Percentiles rank a stretch among this genome's conserved stretches.
phyloP scores from a whole-genome alignment of 805 yeast genomes.

The Pichia californica region DNA sequence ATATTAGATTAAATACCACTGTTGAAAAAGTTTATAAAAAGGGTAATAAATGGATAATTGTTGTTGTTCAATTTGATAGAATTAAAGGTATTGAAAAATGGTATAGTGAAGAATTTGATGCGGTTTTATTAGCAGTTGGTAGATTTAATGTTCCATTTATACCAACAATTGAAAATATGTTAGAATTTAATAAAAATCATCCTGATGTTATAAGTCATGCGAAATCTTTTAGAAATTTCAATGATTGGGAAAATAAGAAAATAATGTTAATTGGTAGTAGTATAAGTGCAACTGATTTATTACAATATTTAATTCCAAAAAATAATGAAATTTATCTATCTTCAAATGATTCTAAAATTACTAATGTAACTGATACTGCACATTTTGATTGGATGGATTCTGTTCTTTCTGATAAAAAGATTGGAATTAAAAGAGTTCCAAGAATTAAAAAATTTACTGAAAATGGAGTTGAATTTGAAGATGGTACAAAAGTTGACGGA shows the following conservation, averaged over 20 bases:
- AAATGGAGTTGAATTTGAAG: conserved; percentile 26
- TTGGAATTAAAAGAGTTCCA: conserved; percentile 29
- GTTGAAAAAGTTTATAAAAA: conserved; percentile 26
- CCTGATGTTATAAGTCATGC: conserved; percentile 26
- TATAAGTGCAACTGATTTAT: conserved; percentile 61
- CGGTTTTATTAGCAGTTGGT: conserved; percentile 35
- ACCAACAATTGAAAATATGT: conserved; percentile 32
- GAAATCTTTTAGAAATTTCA: conserved; percentile 26
- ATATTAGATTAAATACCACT: conserved; percentile 29
- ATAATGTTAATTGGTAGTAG: conserved; percentile 34
- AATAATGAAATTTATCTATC: conserved; percentile 3
- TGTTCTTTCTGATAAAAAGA: conserved; percentile 26
- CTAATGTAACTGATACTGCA: not conserved
- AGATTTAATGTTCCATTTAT: conserved; percentile 35
- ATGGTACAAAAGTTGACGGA: conserved; percentile 25
- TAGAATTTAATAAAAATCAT: conserved; percentile 25
- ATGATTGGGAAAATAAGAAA: conserved; percentile 24
- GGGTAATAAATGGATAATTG: conserved; percentile 30
- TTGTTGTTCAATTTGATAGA: conserved; percentile 12
- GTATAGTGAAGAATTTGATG: conserved; percentile 38
- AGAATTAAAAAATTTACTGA: conserved; percentile 22
- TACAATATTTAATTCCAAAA: conserved; percentile 34
- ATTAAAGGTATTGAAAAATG: conserved; percentile 18
- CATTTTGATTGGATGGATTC: not conserved
- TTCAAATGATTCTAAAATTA: conserved; percentile 2